Evolutionary conservation across 2,329 filamentous ascomycete genomes (phyloP).

Genomic region (Biscogniauxia marginata): DNA sequence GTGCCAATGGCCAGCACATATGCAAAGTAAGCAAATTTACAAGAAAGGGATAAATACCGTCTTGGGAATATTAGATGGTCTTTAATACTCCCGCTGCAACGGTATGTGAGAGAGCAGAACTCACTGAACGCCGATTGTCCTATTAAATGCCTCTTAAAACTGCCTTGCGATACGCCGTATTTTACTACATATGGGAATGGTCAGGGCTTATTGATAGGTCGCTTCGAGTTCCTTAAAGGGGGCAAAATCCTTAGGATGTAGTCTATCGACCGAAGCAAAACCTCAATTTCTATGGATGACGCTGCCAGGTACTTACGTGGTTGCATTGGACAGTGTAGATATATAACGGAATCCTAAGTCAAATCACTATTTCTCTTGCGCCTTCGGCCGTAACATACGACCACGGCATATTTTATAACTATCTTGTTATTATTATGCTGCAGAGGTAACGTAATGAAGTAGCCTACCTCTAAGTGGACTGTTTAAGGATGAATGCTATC

Average conservation of each 20-base stretch:
- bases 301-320: background rate
- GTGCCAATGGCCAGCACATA: background rate
- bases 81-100: background rate
- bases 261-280: background rate
- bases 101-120: background rate
- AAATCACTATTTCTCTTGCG: background rate
- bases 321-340: background rate
- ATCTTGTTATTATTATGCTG: background rate
- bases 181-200: background rate
- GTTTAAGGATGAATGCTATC: no score
- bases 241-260: background rate
- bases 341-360: background rate
- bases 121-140: background rate
- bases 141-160: background rate
- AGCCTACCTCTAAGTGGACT: background rate
- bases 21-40: background rate
- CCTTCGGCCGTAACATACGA: background rate
- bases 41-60: background rate
- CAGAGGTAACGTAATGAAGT: background rate
- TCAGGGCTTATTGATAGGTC: background rate
- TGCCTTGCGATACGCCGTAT: background rate
- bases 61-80: background rate
- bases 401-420: background rate
- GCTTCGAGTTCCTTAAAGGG: background rate
- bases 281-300: background rate